A percentile compares a stretch with the other conserved stretches of the same genome.
Conservation (phyloP, 108 stramenopile species). For the Mediolabrus comicus region DNA sequence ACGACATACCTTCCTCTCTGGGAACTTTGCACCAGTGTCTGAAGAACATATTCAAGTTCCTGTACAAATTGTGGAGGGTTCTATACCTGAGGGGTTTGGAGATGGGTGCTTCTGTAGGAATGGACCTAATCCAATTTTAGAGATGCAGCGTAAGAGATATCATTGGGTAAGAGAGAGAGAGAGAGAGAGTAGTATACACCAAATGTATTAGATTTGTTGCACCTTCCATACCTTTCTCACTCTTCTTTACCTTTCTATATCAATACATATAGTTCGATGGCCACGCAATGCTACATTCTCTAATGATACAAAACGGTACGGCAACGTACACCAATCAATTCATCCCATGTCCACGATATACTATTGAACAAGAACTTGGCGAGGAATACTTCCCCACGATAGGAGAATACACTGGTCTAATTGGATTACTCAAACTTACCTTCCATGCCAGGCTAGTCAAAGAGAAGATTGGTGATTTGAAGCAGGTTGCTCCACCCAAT, state of each 20-base stretch:
- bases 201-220: neutral
- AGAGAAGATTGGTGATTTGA: constrained; percentile 31
- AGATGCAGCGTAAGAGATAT: constrained; percentile 36
- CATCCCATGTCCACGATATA: constrained; percentile 44
- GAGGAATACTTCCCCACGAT: constrained; percentile 45
- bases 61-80: constrained; percentile 42
- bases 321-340: constrained; percentile 49
- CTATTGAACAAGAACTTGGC: constrained; percentile 38
- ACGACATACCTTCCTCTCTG: constrained; percentile 28
- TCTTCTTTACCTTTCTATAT: neutral
- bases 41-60: constrained; percentile 33
- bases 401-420: constrained; percentile 40
- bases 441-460: constrained; percentile 32
- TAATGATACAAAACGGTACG: constrained; percentile 38
- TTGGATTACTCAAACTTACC: constrained; percentile 37
- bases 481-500: constrained; percentile 31
- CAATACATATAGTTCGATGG: constrained; percentile 2
- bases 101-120: constrained; percentile 41
- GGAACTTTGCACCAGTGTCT: constrained; percentile 47
- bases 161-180: constrained; percentile 56
- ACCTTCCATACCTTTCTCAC: neutral
- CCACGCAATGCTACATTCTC: constrained; percentile 49
- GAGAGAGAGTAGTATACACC: neutral
- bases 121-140: constrained; percentile 45
- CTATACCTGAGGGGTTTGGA: constrained; percentile 30